Evolutionary conservation across 1,284 basidiomycete species (phyloP), one percentile per base, ranked within the genome.

Genomic region (Trichosporon sp.): DNA sequence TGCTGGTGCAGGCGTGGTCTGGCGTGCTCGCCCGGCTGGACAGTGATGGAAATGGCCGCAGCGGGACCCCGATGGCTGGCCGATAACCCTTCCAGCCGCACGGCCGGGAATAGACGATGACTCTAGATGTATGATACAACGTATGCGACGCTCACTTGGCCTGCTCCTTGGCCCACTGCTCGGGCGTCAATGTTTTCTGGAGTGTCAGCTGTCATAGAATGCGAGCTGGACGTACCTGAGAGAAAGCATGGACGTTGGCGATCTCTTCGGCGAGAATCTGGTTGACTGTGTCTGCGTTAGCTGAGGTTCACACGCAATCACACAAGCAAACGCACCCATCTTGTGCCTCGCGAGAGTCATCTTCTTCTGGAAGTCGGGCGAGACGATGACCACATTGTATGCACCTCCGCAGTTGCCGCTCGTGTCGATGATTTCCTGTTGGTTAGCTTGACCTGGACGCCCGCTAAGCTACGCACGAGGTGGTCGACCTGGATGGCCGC

Each of bases 391-490:
- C 34, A 82, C 74, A 4, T 80, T 78, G 63, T 78, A 83, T 4
- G 80, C 81, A n/a, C 77, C 78, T 15, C 82, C 82, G 73, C 82
- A 83, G 68, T 83, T 83, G 25, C 80, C 82, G 2, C 81, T 83
- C 0, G 81, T 83, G 72, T 73, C 72, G 27, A 64, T 65, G 34
- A 73, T 73, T 32, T 73, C 72, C 72, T 73, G 65, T 1, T 27
- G 25, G 67, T 72, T 44, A 70, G 70, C 44, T 13, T 15, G 18
- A 8, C 42, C 11, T 7, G n/a, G 21, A 42, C 3, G 47, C 6
- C 1, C 23, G 47, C 29, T 51, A 1, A 35, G 21, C 8, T 13
- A 42, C 34, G 27, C 27, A 60, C 32, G 21, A 73, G 56, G 23
- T 73, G 58, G 65, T 71, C 62, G 25, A 73, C 64, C 42, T 63